Evolutionary conservation across 2,329 filamentous ascomycete species (phyloP).

Genomic region (Penicillium occitanis): DNA sequence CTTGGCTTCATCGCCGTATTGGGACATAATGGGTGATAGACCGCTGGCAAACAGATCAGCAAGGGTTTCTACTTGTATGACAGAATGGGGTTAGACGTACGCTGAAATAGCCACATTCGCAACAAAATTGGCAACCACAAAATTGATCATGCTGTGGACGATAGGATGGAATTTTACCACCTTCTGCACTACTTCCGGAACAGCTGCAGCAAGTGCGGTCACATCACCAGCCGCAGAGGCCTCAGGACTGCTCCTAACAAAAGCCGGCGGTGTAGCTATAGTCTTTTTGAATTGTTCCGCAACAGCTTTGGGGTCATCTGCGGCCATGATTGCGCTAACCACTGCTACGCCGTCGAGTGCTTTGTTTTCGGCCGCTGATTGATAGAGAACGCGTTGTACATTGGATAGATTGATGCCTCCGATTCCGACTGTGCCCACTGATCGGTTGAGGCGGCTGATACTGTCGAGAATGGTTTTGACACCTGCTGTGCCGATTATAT

Average conservation of each 20-base stretch:
- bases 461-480: slow-evolving; percentile 64
- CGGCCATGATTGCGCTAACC: slow-evolving; percentile 82
- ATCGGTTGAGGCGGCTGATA: slow-evolving; percentile 51
- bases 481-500: slow-evolving; percentile 72
- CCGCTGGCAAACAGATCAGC: slow-evolving; percentile 49
- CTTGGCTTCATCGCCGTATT: slow-evolving; percentile 74
- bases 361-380: slow-evolving; percentile 60
- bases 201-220: slow-evolving; percentile 36
- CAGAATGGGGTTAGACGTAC: slow-evolving; percentile 30
- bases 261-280: slow-evolving; percentile 35
- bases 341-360: slow-evolving; percentile 78
- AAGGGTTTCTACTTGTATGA: background rate
- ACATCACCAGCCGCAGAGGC: slow-evolving; percentile 28
- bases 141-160: slow-evolving; percentile 96
- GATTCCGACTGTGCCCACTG: slow-evolving; percentile 69
- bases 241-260: slow-evolving; percentile 30
- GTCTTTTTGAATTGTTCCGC: slow-evolving; percentile 63
- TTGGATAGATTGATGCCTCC: slow-evolving; percentile 82
- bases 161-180: slow-evolving; percentile 68
- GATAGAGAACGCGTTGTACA: slow-evolving; percentile 69
- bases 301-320: slow-evolving; percentile 64
- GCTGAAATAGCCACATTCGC: slow-evolving; percentile 84
- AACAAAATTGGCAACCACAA: slow-evolving; percentile 92
- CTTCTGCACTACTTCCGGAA: slow-evolving; percentile 55
- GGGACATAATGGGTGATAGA: slow-evolving; percentile 91